phyloP scores from a whole-genome alignment of 495 filamentous ascomycete genomes.

The Apiosordaria backusii region DNA sequence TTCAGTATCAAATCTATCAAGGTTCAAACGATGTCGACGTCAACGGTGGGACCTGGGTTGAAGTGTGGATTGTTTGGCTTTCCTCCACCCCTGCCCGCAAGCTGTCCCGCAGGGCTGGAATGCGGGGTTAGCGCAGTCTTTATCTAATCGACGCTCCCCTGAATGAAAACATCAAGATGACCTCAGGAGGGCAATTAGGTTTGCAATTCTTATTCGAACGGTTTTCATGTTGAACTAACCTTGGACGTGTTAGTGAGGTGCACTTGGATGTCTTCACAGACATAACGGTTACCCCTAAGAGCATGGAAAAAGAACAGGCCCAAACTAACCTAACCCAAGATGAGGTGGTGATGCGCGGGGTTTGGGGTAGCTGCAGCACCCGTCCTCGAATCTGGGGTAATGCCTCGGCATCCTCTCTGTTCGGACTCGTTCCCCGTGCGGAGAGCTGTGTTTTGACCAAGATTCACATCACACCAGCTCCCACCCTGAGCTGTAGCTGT shows the following conservation, averaged over 20 bases:
- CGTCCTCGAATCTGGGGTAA: slow-evolving; percentile 1
- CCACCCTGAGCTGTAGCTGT: not conserved
- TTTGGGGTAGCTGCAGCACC: not conserved
- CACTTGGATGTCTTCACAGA: not conserved
- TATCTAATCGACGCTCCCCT: not conserved
- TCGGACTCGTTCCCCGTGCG: not conserved
- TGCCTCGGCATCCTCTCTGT: slow-evolving; percentile 12
- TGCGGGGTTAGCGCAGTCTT: slow-evolving; percentile 2
- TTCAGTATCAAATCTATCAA: not conserved
- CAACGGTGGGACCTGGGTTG: not conserved
- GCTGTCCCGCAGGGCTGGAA: not conserved
- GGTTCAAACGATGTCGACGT: not conserved
- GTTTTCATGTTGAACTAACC: not conserved
- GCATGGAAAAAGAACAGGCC: no score
- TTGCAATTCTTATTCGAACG: not conserved
- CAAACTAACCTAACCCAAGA: not conserved
- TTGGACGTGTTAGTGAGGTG: no score
- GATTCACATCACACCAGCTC: not conserved
- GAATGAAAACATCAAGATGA: not conserved
- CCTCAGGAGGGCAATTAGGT: not conserved
- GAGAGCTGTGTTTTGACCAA: not conserved
- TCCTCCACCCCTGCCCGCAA: not conserved
- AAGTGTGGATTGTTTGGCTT: not conserved
- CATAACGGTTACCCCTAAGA: not conserved
- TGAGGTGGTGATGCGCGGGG: not conserved